Base-by-base conservation (phyloP, 805 yeast genomes). In the Vanderwaltozyma verrucispora region DNA sequence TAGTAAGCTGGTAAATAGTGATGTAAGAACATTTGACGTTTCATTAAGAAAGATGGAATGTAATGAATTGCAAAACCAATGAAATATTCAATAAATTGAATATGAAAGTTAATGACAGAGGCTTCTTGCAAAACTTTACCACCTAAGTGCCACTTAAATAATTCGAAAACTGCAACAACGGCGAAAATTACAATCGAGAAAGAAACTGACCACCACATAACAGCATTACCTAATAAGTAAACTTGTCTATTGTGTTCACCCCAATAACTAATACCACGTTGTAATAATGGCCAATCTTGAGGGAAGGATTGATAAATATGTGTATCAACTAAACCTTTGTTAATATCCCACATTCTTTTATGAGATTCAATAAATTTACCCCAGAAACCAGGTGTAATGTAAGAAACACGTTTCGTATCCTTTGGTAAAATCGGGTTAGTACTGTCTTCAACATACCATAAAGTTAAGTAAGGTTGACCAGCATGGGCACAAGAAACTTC, bases 1-100 rank as follows among this genome's bases (percentile, higher is more conserved):
- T 86, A 92, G 37, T 85, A 72, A 2, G 96, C 83, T 41, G 96
- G 96, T 48, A 92, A 64, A 59, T 89, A 89, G 60, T 88, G 96
- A 59, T 87, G 95, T 53, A 88, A 66, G 67, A 87, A 89, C 60
- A 87, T 63, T 63, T 88, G 96, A 63, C 96, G 77, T 19, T 79
- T 88, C 95, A 89, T 85, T 40, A 87, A 66, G 60, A 74, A 76
- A 37, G 82, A 81, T 47, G 94, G 94, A 41, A 69, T 54, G 55
- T 74, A 80, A 57, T 84, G 92, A 21, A 79, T 46, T n/a, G 58
- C 65, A 83, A 87, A 86, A 36, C 94, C 95, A 11, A 74, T 50
- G 27, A 77, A 53, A 55, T 74, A 82, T 25, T 74, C 74, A 40
- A 77, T 59, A 30, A 71, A 69, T 51, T 79, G 82, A 37, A 71